phyloP scores from a whole-genome alignment of 495 filamentous ascomycete genomes.

The Penicillium goetzii region DNA sequence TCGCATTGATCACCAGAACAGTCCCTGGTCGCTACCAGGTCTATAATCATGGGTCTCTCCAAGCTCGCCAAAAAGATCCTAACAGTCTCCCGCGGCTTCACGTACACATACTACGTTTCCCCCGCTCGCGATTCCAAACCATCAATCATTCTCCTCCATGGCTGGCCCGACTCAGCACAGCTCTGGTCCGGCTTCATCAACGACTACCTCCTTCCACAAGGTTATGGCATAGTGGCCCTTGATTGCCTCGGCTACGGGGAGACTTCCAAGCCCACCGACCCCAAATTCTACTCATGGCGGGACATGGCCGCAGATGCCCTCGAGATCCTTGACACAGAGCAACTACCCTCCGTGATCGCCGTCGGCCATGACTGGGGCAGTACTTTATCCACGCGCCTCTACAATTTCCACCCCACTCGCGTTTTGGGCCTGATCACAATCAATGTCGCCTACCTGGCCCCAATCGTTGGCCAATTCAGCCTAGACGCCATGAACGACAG shows the following conservation, averaged over 20 bases:
- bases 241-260: slow-evolving; percentile 2
- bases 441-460: background rate
- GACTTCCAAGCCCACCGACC: slow-evolving; percentile 1
- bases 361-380: slow-evolving; percentile 2
- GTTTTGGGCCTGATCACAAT: background rate
- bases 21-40: background rate
- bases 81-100: background rate
- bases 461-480: background rate
- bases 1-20: background rate
- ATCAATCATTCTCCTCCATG: background rate
- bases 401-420: background rate
- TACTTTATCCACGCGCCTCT: background rate
- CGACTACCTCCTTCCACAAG: background rate
- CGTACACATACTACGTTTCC: background rate
- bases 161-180: background rate
- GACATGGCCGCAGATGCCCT: background rate
- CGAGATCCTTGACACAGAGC: slow-evolving; percentile 2
- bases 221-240: background rate
- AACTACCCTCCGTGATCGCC: background rate
- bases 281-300: background rate
- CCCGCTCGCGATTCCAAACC: background rate
- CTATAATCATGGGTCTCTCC: background rate
- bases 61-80: background rate
- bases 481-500: background rate
- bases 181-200: slow-evolving; percentile 2